These are phyloP conservation scores for Globisporangium paroecandrum DNA, from an alignment of 352 stramenopile species.

Conservation along the genomic window DNA sequence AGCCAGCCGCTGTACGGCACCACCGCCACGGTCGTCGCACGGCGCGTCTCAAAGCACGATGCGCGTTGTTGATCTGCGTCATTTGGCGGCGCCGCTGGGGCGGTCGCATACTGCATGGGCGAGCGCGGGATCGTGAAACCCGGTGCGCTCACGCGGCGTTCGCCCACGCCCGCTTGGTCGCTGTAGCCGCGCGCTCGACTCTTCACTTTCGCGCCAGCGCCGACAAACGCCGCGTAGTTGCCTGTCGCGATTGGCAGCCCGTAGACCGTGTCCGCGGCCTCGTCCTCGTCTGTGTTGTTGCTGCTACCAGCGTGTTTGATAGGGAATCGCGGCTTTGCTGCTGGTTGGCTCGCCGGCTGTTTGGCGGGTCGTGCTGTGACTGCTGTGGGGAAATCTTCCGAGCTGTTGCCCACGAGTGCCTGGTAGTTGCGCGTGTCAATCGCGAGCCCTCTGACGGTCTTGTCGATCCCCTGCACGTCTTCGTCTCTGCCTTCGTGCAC, in stretches of 20 bases:
- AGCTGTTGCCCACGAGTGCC: slow-evolving; percentile 2
- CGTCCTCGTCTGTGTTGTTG: slow-evolving; percentile 16
- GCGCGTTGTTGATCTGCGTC: slow-evolving; percentile 2
- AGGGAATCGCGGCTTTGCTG: slow-evolving; percentile 11
- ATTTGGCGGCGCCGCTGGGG: slow-evolving; percentile 1
- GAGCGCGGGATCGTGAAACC: slow-evolving; percentile 17
- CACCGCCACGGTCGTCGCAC: slow-evolving; percentile 44
- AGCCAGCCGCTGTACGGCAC: slow-evolving; percentile 67
- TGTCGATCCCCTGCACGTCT: slow-evolving; percentile 1
- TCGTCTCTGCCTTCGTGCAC: background rate
- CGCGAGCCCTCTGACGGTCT: slow-evolving; percentile 21
- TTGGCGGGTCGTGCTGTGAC: background rate
- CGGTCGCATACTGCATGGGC: slow-evolving; percentile 22
- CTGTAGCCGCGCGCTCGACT: slow-evolving; percentile 53
- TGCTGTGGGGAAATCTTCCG: background rate
- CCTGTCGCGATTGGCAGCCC: slow-evolving; percentile 44
- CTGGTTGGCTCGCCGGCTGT: background rate
- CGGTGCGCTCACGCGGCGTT: slow-evolving; percentile 34
- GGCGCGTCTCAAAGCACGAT: slow-evolving; percentile 72
- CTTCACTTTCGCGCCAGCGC: slow-evolving; percentile 20
- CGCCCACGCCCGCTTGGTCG: slow-evolving; percentile 28
- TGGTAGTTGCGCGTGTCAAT: slow-evolving; percentile 38
- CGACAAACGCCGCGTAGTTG: slow-evolving; percentile 50
- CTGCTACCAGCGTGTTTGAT: slow-evolving; percentile 2
- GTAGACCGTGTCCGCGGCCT: slow-evolving; percentile 37